These are phyloP conservation scores for Suillus occidentalis DNA, from an alignment of 768 basidiomycete genomes.

Conservation along the genomic window DNA sequence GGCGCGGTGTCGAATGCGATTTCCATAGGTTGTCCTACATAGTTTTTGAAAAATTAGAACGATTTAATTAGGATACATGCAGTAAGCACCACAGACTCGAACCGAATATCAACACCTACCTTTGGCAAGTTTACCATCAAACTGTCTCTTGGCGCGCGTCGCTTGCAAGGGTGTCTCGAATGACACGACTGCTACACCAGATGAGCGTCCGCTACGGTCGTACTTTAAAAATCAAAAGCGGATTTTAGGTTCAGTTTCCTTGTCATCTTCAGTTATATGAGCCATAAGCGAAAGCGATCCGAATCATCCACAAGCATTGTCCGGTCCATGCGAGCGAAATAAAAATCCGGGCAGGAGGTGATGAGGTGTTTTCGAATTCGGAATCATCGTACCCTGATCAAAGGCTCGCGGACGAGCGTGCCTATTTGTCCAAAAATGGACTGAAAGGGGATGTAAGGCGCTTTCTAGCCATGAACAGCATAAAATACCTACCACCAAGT, in stretches of 20 bases:
- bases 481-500: constrained; percentile 70
- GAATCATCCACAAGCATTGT: constrained; percentile 24
- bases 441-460: constrained; percentile 38
- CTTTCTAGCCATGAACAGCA: constrained; percentile 1
- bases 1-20: constrained; percentile 59
- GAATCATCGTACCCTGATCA: constrained; percentile 87
- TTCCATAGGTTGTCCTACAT: constrained; percentile 73
- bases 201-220: constrained; percentile 92
- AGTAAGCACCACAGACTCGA: background rate
- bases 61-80: constrained; percentile 7
- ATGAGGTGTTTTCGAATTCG: constrained; percentile 40
- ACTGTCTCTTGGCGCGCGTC: constrained; percentile 78
- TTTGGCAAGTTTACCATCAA: constrained; percentile 85
- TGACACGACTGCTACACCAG: constrained; percentile 75
- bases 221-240: constrained; percentile 66
- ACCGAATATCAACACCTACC: constrained; percentile 44
- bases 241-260: constrained; percentile 60
- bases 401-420: constrained; percentile 89
- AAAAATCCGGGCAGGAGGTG: constrained; percentile 28
- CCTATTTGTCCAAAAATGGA: constrained; percentile 90
- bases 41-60: background rate
- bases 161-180: constrained; percentile 83
- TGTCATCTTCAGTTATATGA: constrained; percentile 33
- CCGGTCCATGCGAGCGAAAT: constrained; percentile 31
- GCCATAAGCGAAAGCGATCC: constrained; percentile 45